A percentile compares a stretch with the other conserved stretches of the same genome.
phyloP scores from a whole-genome alignment of 2,329 filamentous ascomycete species.

The Epicoccum nigrum region DNA sequence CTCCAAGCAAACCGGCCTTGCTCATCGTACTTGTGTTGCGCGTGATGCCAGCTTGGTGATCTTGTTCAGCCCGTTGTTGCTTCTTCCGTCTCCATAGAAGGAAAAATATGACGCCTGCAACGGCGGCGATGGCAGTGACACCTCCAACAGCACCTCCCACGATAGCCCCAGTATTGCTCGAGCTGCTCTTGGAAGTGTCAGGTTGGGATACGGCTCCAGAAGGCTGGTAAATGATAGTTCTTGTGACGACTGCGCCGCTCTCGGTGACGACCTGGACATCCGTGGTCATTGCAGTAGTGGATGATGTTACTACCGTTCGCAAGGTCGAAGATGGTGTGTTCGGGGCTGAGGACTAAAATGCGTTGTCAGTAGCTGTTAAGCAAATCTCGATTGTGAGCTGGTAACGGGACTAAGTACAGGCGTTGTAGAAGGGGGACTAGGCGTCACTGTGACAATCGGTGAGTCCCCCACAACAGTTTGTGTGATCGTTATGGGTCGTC shows the following conservation, averaged over 20 bases:
- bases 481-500: constrained; percentile 33
- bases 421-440: constrained; percentile 13
- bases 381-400: neutral
- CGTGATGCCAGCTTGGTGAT: constrained; percentile 35
- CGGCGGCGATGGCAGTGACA: constrained; percentile 19
- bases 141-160: constrained; percentile 55
- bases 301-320: constrained; percentile 17
- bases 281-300: constrained; percentile 18
- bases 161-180: constrained; percentile 51
- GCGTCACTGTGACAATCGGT: constrained; percentile 23
- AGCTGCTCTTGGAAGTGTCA: constrained; percentile 3
- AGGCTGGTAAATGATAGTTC: constrained; percentile 51
- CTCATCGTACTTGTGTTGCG: constrained; percentile 57
- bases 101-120: constrained; percentile 47
- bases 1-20: constrained; percentile 52
- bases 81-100: constrained; percentile 47
- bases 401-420: constrained; percentile 27
- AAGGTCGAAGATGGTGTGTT: constrained; percentile 24
- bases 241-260: constrained; percentile 51
- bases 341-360: neutral
- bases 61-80: constrained; percentile 26
- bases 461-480: constrained; percentile 33
- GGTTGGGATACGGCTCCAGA: constrained; percentile 9
- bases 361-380: neutral
- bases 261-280: constrained; percentile 51